Conservation (phyloP, 73 alveolate genomes). For the Symbiodinium natans region DNA sequence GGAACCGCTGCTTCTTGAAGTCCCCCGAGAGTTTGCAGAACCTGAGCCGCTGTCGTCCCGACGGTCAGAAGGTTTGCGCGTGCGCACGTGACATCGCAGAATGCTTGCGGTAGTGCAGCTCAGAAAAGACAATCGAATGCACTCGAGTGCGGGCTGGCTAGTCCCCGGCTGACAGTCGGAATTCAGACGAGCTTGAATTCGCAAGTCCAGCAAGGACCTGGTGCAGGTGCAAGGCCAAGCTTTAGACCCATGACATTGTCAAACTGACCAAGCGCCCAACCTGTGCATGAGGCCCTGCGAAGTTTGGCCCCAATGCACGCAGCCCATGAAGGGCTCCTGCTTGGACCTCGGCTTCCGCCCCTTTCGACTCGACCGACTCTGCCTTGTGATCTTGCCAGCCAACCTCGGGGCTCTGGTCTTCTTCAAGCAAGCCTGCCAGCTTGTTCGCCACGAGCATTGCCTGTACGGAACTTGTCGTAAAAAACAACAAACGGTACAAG, state of each 20-base stretch:
- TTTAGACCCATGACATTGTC: neutral
- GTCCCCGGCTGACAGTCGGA: slow-evolving; percentile 22
- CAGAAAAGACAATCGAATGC: neutral
- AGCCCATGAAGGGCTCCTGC: slow-evolving; percentile 55
- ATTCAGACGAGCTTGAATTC: slow-evolving; percentile 22
- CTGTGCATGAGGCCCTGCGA: slow-evolving; percentile 59
- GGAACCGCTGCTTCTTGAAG: slow-evolving; percentile 62
- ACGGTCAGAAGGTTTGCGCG: too few relatives aligned
- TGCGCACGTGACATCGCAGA: too few relatives aligned
- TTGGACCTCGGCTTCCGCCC: slow-evolving; percentile 37
- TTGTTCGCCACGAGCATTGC: slow-evolving; percentile 62
- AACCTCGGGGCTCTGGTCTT: slow-evolving; percentile 24
- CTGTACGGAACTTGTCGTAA: neutral
- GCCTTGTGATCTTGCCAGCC: too few relatives aligned
- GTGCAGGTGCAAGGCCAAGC: neutral
- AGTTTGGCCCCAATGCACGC: slow-evolving; percentile 38
- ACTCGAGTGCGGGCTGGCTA: neutral
- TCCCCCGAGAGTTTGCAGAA: slow-evolving; percentile 25
- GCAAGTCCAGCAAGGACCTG: slow-evolving; percentile 71
- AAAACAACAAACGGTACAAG: neutral
- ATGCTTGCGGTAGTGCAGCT: too few relatives aligned
- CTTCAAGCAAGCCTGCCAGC: slow-evolving; percentile 14
- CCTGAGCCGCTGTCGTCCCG: too few relatives aligned
- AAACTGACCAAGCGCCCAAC: neutral
- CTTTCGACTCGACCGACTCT: too few relatives aligned